These are phyloP conservation scores for Penicillium hesseltinei DNA, from an alignment of 2,329 filamentous ascomycete genomes.

Conservation along the genomic window DNA sequence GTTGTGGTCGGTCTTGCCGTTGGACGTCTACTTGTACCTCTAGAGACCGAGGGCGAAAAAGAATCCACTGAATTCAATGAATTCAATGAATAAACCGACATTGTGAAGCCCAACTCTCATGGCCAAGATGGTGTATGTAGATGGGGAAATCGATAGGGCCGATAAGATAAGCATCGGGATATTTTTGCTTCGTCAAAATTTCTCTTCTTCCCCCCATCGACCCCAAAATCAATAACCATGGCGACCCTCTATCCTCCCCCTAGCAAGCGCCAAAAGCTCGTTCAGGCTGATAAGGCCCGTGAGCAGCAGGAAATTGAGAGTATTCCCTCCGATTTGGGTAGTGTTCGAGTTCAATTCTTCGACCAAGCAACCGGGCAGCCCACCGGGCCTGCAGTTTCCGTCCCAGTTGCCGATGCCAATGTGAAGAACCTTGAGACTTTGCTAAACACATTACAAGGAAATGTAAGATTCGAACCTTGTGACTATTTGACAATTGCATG, in stretches of 20 bases:
- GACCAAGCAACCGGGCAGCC: conserved; percentile 70
- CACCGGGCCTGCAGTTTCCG: conserved; percentile 68
- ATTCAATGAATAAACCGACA: conserved; percentile 14
- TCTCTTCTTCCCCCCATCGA: conserved; percentile 14
- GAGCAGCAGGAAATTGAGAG: conserved; percentile 71
- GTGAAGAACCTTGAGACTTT: conserved; percentile 87
- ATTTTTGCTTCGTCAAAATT: conserved; percentile 14
- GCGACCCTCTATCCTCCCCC: conserved; percentile 79
- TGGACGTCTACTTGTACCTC: conserved; percentile 47
- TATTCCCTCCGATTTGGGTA: conserved; percentile 68
- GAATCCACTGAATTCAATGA: conserved; percentile 15
- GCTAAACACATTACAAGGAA: conserved; percentile 77
- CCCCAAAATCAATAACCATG: conserved; percentile 53
- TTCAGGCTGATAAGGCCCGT: conserved; percentile 67
- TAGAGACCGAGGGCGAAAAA: conserved; percentile 23
- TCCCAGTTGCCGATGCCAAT: conserved; percentile 78
- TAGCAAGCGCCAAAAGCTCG: conserved; percentile 81
- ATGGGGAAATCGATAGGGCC: conserved; percentile 10
- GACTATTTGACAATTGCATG: conserved; percentile 2
- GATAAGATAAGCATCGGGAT: conserved; percentile 23
- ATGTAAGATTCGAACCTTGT: conserved; percentile 50
- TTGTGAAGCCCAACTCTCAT: conserved; percentile 1
- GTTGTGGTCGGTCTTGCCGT: conserved; percentile 55
- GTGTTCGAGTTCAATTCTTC: conserved; percentile 81
- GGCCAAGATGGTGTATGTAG: not conserved